These are phyloP conservation scores for Annulohypoxylon moriforme DNA, from an alignment of 495 filamentous ascomycete species.

Conservation along the genomic window DNA sequence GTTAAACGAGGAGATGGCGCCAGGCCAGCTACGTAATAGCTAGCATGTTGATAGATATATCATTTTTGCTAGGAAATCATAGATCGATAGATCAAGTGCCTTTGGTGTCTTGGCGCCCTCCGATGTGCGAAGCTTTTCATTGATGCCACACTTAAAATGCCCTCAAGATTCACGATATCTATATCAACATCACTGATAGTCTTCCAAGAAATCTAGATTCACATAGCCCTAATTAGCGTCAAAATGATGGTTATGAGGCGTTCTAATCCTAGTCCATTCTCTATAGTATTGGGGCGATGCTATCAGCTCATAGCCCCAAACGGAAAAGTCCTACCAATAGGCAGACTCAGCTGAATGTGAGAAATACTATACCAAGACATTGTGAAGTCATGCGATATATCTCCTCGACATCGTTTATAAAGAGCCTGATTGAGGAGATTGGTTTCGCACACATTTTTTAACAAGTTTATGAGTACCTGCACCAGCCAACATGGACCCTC, in stretches of 20 bases:
- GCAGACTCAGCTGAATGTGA: background rate
- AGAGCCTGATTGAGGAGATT: background rate
- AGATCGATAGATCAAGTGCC: background rate
- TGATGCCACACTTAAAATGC: background rate
- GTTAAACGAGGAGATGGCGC: no score
- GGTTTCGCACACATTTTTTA: no score
- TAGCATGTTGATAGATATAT: background rate
- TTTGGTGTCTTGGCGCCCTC: background rate
- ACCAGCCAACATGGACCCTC: slow-evolving; percentile 25
- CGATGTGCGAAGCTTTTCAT: background rate
- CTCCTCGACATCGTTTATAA: background rate
- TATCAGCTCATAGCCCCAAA: slow-evolving; percentile 1
- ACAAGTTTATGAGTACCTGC: background rate
- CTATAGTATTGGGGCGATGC: background rate
- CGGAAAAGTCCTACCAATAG: slow-evolving; percentile 1
- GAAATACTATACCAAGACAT: background rate
- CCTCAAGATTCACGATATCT: background rate
- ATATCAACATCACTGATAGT: background rate
- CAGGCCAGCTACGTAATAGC: background rate
- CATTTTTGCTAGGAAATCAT: background rate
- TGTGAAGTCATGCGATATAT: background rate
- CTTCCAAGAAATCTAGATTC: background rate
- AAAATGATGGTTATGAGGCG: background rate
- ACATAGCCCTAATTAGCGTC: background rate
- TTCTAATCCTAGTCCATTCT: background rate